phyloP scores from a whole-genome alignment of 768 basidiomycete genomes.

The Lactarius trivialis region DNA sequence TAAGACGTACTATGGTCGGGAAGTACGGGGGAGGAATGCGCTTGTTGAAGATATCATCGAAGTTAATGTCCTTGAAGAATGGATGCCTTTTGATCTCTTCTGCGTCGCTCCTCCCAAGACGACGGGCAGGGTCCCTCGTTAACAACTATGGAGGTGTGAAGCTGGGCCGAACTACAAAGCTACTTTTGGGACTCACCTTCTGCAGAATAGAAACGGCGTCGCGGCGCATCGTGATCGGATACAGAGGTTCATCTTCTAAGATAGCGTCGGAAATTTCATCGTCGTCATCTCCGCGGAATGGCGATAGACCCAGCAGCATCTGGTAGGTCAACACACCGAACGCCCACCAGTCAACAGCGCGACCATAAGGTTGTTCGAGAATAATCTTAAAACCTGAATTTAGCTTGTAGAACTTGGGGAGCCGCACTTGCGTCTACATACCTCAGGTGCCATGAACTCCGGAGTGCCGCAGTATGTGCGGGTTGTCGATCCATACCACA shows the following conservation, averaged over 20 bases:
- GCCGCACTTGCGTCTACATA: constrained; percentile 30
- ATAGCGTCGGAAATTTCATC: constrained; percentile 99
- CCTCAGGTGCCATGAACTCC: constrained; percentile 99
- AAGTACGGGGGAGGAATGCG: constrained; percentile 96
- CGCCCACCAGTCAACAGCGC: constrained; percentile 99
- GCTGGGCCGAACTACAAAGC: constrained; percentile 7
- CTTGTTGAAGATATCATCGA: constrained; percentile 93
- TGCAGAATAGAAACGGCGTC: constrained; percentile 95
- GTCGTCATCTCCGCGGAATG: constrained; percentile 98
- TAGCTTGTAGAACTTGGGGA: not conserved
- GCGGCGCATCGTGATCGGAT: constrained; percentile 98
- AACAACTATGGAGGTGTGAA: constrained; percentile 52
- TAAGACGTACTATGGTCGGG: constrained; percentile 79
- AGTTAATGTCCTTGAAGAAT: constrained; percentile 98
- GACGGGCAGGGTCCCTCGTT: constrained; percentile 84
- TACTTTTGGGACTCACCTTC: constrained; percentile 48
- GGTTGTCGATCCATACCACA: constrained; percentile 95
- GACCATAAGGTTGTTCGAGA: constrained; percentile 97
- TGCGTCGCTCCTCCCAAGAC: constrained; percentile 88
- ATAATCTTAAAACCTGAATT: constrained; percentile 59
- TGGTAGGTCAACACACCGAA: constrained; percentile 98
- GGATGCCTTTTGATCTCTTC: constrained; percentile 96
- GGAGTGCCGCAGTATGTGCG: constrained; percentile 99
- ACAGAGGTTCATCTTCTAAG: constrained; percentile 94
- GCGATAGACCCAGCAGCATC: constrained; percentile 97